Evolutionary conservation across 179 eudicot genomes (phyloP).

Genomic region (Beta corolliflora): DNA sequence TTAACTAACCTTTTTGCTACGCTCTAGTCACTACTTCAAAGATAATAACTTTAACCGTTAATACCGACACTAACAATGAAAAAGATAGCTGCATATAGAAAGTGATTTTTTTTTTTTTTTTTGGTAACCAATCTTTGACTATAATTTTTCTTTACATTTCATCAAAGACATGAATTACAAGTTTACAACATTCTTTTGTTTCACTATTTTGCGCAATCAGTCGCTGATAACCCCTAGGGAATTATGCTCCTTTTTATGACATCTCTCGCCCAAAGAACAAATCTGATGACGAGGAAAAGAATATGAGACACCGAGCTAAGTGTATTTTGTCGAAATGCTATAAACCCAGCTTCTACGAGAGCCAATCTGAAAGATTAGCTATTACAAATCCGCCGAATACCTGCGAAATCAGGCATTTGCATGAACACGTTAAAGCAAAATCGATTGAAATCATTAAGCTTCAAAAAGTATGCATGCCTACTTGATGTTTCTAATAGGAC

Average conservation of each 20-base stretch:
- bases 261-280: slow-evolving; percentile 7
- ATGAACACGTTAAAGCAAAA: slow-evolving; percentile 6
- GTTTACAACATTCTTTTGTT: slow-evolving; percentile 1
- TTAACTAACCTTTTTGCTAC: too few species aligned
- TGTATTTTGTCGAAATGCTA: slow-evolving; percentile 39
- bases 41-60: too few species aligned
- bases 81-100: background rate
- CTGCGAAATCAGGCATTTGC: slow-evolving; percentile 41
- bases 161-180: slow-evolving; percentile 13
- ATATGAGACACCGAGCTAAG: background rate
- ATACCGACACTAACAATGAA: too few species aligned
- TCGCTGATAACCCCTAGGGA: slow-evolving; percentile 14
- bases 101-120: background rate
- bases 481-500: background rate
- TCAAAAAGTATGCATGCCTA: background rate
- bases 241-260: slow-evolving; percentile 23
- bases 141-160: background rate
- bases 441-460: background rate
- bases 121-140: background rate
- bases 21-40: too few species aligned
- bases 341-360: slow-evolving; percentile 65
- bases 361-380: slow-evolving; percentile 80
- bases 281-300: slow-evolving; percentile 14
- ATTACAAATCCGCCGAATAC: slow-evolving; percentile 94
- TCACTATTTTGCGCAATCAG: slow-evolving; percentile 38